A percentile compares a stretch with the other conserved stretches of the same genome.
Conservation (phyloP, 2,329 filamentous ascomycete genomes). For the Aspergillus aculeatinus region DNA sequence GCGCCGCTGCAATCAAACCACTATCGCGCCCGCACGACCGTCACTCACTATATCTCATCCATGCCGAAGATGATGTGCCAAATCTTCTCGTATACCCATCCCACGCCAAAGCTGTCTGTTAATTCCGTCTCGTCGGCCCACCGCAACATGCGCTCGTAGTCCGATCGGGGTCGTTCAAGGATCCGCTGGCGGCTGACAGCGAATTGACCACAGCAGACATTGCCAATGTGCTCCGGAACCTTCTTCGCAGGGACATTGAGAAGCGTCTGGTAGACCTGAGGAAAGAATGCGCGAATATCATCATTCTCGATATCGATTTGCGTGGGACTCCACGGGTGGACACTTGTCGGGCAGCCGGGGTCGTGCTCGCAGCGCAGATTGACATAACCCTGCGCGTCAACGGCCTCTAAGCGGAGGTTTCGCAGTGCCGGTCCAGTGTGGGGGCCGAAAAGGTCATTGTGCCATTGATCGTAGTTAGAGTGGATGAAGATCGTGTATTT, state of each 20-base stretch:
- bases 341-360: slow-evolving; percentile 41
- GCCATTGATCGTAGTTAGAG: slow-evolving; percentile 57
- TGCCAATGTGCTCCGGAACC: slow-evolving; percentile 30
- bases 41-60: slow-evolving; percentile 26
- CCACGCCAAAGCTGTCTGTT: slow-evolving; percentile 31
- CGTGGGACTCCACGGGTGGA: slow-evolving; percentile 31
- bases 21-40: background rate
- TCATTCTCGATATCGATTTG: slow-evolving; percentile 23
- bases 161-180: slow-evolving; percentile 23
- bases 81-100: slow-evolving; percentile 34
- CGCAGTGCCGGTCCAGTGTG: slow-evolving; percentile 29
- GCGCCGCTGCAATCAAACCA: background rate
- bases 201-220: slow-evolving; percentile 38
- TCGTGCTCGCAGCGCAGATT: slow-evolving; percentile 40
- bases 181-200: slow-evolving; percentile 35
- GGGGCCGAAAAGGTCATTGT: slow-evolving; percentile 52
- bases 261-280: slow-evolving; percentile 26
- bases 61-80: slow-evolving; percentile 37
- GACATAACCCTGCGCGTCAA: slow-evolving; percentile 40
- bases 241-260: slow-evolving; percentile 24
- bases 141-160: slow-evolving; percentile 34
- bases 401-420: slow-evolving; percentile 36
- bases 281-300: slow-evolving; percentile 28
- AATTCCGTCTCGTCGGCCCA: slow-evolving; percentile 33
- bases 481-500: slow-evolving; percentile 63